Evolutionary conservation across 2,329 filamentous ascomycete species (phyloP), one percentile per base, ranked within the genome.

Genomic region (Ophiostoma australiae): DNA sequence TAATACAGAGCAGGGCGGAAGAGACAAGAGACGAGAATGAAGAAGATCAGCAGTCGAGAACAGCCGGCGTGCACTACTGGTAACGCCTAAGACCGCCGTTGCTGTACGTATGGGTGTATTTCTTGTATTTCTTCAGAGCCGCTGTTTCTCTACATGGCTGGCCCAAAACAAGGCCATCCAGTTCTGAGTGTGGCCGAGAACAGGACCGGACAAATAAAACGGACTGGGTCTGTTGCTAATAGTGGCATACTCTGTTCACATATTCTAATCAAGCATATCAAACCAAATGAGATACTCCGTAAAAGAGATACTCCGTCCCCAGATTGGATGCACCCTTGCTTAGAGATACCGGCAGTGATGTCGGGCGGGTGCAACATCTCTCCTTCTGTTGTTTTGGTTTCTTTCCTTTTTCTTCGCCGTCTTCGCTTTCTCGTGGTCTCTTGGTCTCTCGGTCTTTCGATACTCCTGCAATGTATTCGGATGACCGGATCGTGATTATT

Each of bases 201-300:
- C 35, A 66, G 63, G 31, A 20, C 63, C 33, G 63, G 63, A 27
- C 52, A 58, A 27, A 58, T 58, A n/a, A 58, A 27, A 31, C 31
- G 52, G 52, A 27, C 15, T 58, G 52, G 52, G 20, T 48, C 20
- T 48, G 44, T 48, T n/a, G 44, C n/a, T 48, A n/a, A 48, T 48
- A 41, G 15, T 31, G 39, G 39, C n/a, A n/a, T 48, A n/a, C 44
- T 48, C 44, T 20, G 44, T 48, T 13, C 39, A 41, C 39, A 41
- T 41, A 39, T 48, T 48, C 44, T 48, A n/a, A 48, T 48, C 44
- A 48, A 48, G 44, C 13, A 17, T 31, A 63, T 63, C 27, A 33
- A 23, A 58, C 52, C 52, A 27, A 27, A 48, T 58, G 58, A 63
- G 58, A 63, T 63, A 63, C 58, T 63, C 58, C 58, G 58, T 63